Conservation (phyloP, 139 green algal species). For the Trebouxia sp. region DNA sequence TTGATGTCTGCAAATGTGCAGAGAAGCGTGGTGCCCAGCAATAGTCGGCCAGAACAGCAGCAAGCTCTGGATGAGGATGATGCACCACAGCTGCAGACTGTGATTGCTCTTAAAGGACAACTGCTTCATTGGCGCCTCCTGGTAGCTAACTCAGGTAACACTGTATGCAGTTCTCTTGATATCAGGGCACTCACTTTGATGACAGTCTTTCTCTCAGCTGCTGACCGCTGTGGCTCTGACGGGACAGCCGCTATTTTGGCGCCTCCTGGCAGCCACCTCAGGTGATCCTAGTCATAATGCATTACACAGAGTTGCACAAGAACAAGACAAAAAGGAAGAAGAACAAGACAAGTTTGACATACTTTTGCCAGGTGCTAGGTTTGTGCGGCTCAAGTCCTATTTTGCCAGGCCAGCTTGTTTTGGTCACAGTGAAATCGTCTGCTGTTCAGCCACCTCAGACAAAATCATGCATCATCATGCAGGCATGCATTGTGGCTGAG, state of each 20-base stretch:
- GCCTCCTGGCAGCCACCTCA: not conserved
- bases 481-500: no score
- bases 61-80: not conserved
- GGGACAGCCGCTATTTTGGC: conserved; percentile 23
- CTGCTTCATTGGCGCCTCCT: conserved; percentile 27
- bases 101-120: conserved; percentile 28
- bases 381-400: no score
- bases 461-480: no score
- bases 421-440: no score
- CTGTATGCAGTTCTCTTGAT: not conserved
- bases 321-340: no score
- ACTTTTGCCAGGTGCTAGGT: no score
- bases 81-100: not conserved
- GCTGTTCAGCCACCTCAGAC: no score
- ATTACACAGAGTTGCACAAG: not conserved
- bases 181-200: not conserved
- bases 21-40: not conserved
- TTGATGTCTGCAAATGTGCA: not conserved
- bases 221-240: conserved; percentile 6
- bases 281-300: not conserved
- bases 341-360: no score
- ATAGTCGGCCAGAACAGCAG: not conserved
- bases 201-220: not conserved
- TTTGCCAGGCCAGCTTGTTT: no score
- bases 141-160: conserved; percentile 27